Conservation (phyloP, 305 asterid genomes). For the Galium porrigens region DNA sequence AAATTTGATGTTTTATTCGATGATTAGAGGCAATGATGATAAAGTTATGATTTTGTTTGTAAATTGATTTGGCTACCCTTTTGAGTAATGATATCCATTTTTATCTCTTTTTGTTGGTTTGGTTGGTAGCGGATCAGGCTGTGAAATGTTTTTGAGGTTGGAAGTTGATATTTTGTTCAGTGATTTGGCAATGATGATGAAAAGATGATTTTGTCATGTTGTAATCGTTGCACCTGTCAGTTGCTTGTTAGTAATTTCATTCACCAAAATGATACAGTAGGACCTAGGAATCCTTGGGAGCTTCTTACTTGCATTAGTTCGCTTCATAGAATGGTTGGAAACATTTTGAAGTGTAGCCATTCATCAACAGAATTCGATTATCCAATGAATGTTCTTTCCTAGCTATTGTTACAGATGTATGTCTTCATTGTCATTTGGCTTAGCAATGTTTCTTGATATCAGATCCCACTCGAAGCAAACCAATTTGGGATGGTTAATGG, state of each 20-base stretch:
- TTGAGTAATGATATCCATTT: neutral
- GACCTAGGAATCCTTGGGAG: neutral
- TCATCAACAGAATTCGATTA: neutral
- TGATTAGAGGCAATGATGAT: neutral
- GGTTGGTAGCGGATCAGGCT: neutral
- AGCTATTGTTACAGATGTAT: neutral
- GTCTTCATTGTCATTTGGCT: slow-evolving; percentile 6
- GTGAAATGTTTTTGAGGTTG: neutral
- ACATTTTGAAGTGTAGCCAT: neutral
- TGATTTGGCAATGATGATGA: neutral
- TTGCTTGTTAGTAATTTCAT: neutral
- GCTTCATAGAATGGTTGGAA: neutral
- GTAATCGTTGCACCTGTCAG: neutral
- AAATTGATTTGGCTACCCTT: no score
- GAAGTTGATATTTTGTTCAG: neutral
- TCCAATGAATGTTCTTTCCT: neutral
- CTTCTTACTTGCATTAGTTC: neutral
- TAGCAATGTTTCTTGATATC: slow-evolving; percentile 15
- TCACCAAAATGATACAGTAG: neutral
- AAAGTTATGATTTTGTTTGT: neutral
- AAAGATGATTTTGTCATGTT: neutral
- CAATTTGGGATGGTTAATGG: slow-evolving; percentile 80
- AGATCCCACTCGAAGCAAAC: slow-evolving; percentile 44
- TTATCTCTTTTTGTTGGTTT: neutral
- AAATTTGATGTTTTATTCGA: no score